Base-by-base conservation (phyloP, 768 basidiomycete genomes). In the Kwoniella pini region DNA sequence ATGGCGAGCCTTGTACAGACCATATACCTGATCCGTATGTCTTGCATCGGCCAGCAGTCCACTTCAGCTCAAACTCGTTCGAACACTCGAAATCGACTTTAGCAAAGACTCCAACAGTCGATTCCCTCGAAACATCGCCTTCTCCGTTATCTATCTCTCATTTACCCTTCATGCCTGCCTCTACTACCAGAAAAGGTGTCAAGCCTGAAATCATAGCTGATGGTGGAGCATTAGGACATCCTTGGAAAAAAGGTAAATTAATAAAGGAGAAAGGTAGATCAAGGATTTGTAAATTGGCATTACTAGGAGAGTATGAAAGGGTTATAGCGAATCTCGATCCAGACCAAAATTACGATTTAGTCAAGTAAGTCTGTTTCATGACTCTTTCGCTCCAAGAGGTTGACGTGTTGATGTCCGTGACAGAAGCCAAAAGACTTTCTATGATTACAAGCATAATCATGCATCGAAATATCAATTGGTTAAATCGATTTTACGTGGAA, bases 41-140 rank as follows among this genome's bases (percentile, higher is more conserved):
- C n/a, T 74, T 86, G 4, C 82, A 83, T 62, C 70, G 62, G 10
- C 87, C 88, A 0, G 31, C 54, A 0, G 79, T 94, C 24, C 62
- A 73, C 28, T 88, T 92, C 71, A 90, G 89, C 0, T 57, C 79
- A 7, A 26, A 83, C 7, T 75, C 82, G 0, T 93, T 93, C 75
- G 50, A 79, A 6, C 86, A 88, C 72, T 87, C 84, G 17, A 84
- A 81, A n/a, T n/a, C n/a, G n/a, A n/a, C n/a, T n/a, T n/a, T n/a
- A n/a, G n/a, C n/a, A n/a, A n/a, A n/a, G n/a, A n/a, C n/a, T n/a
- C n/a, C n/a, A n/a, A n/a, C n/a, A n/a, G n/a, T n/a, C 56, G 74
- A 73, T 10, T 39, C 0, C 91, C 90, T 72, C 49, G 24, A 46
- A 13, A 26, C 82, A 2, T 71, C 68, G 19, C 57, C 67, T 19